A percentile compares a stretch with the other conserved stretches of the same genome.
phyloP scores from a whole-genome alignment of 129 eudicot genomes.

The Helianthus annuus region DNA sequence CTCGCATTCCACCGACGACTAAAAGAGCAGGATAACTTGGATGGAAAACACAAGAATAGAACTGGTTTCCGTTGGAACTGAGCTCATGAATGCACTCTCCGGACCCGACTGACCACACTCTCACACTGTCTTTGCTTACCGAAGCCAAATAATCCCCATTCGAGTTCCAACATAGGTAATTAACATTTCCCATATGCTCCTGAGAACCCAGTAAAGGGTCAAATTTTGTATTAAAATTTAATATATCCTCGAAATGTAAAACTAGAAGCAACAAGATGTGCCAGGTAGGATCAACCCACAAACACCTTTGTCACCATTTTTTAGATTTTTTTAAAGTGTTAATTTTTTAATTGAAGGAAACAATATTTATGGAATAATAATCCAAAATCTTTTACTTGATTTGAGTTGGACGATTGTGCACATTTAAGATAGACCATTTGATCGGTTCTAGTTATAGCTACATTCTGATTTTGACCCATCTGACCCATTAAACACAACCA shows the following conservation, averaged over 20 bases:
- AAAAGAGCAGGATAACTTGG: slow-evolving; percentile 86
- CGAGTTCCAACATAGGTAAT: slow-evolving; percentile 89
- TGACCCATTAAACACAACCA: neutral
- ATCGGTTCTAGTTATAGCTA: neutral
- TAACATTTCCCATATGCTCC: slow-evolving; percentile 74
- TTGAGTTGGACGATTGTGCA: neutral
- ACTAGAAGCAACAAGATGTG: neutral
- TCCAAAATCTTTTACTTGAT: neutral
- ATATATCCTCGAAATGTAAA: neutral
- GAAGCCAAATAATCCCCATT: slow-evolving; percentile 87
- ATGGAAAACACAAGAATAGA: slow-evolving; percentile 98
- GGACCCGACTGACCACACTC: slow-evolving; percentile 83
- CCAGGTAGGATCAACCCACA: neutral
- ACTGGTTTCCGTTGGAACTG: slow-evolving; percentile 77
- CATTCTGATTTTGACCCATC: neutral
- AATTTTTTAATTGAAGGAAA: neutral
- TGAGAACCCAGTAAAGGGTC: slow-evolving; percentile 23
- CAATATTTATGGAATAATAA: neutral
- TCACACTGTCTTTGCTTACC: slow-evolving; percentile 80
- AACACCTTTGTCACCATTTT: neutral
- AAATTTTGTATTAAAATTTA: neutral
- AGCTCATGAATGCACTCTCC: slow-evolving; percentile 91
- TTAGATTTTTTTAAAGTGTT: neutral
- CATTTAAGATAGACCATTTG: neutral
- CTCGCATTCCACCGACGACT: slow-evolving; percentile 86